Conservation (phyloP, 1,139 yeast species). For the Sugiyamaella xylanicola region DNA sequence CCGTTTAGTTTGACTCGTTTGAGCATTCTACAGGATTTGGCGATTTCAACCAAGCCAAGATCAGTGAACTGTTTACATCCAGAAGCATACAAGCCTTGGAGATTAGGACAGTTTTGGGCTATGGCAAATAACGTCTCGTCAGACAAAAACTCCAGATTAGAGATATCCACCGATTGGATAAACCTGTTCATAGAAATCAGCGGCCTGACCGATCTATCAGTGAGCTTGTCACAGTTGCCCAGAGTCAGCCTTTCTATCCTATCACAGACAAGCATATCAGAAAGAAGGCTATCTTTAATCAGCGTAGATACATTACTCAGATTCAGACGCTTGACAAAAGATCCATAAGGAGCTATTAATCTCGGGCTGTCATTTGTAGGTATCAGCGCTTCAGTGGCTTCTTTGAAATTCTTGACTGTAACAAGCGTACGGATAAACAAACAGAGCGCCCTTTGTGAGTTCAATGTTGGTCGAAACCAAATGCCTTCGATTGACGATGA, state of each 20-base stretch:
- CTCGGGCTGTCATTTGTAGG: conserved; percentile 5
- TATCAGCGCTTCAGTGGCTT: conserved; percentile 17
- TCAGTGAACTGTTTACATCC: conserved; percentile 74
- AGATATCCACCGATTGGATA: conserved; percentile 83
- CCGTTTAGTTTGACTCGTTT: conserved; percentile 83
- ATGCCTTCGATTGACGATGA: conserved; percentile 74
- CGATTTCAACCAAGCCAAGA: conserved; percentile 60
- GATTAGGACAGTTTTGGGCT: conserved; percentile 68
- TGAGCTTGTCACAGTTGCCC: conserved; percentile 71
- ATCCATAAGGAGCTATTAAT: conserved; percentile 53
- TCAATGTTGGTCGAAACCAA: conserved; percentile 86
- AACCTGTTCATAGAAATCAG: conserved; percentile 66
- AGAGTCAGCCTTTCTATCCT: conserved; percentile 83
- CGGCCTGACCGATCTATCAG: conserved; percentile 61
- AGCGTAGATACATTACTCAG: conserved; percentile 70
- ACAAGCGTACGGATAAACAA: conserved; percentile 33
- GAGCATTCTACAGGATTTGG: conserved; percentile 67
- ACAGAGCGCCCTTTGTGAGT: conserved; percentile 54
- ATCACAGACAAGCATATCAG: conserved; percentile 50
- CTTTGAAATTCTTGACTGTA: conserved; percentile 17
- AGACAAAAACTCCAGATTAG: conserved; percentile 70
- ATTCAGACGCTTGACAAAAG: conserved; percentile 76
- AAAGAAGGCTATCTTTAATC: conserved; percentile 63
- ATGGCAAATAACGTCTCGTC: conserved; percentile 73
- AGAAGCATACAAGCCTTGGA: conserved; percentile 91